Percentiles rank a stretch among this genome's conserved stretches.
Conservation (phyloP, 2,329 filamentous ascomycete genomes). For the Scleromitrula shiraiana region DNA sequence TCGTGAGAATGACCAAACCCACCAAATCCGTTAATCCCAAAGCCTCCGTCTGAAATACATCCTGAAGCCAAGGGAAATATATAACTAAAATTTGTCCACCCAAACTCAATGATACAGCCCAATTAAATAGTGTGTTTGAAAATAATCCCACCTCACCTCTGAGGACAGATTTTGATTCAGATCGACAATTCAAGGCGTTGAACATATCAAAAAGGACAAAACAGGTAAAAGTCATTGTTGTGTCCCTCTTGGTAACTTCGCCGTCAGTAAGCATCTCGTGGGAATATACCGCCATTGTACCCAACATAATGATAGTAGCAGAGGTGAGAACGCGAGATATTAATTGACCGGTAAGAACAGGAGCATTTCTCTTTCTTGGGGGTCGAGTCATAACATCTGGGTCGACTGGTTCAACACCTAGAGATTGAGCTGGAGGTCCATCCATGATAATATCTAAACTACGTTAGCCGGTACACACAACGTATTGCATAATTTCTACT, state of each 20-base stretch:
- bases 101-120: slow-evolving; percentile 79
- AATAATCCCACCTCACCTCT: slow-evolving; percentile 77
- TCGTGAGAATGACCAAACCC: slow-evolving; percentile 66
- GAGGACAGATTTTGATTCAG: slow-evolving; percentile 81
- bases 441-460: slow-evolving; percentile 94
- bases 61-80: slow-evolving; percentile 88
- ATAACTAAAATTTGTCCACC: slow-evolving; percentile 85
- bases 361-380: slow-evolving; percentile 76
- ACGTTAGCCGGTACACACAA: slow-evolving; percentile 9
- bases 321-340: slow-evolving; percentile 81
- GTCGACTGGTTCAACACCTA: slow-evolving; percentile 92
- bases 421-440: slow-evolving; percentile 90
- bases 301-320: slow-evolving; percentile 81
- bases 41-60: slow-evolving; percentile 92
- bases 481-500: slow-evolving; percentile 33
- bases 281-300: slow-evolving; percentile 85
- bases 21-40: slow-evolving; percentile 67
- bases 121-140: slow-evolving; percentile 91
- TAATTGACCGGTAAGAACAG: slow-evolving; percentile 79
- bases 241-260: slow-evolving; percentile 82
- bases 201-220: slow-evolving; percentile 99
- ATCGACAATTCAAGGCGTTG: slow-evolving; percentile 89
- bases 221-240: slow-evolving; percentile 98
- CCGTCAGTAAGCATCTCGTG: slow-evolving; percentile 83
- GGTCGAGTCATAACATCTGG: slow-evolving; percentile 89